Base-by-base conservation (phyloP, 2,329 filamentous ascomycete genomes). In the Diaporthe ilicicola region DNA sequence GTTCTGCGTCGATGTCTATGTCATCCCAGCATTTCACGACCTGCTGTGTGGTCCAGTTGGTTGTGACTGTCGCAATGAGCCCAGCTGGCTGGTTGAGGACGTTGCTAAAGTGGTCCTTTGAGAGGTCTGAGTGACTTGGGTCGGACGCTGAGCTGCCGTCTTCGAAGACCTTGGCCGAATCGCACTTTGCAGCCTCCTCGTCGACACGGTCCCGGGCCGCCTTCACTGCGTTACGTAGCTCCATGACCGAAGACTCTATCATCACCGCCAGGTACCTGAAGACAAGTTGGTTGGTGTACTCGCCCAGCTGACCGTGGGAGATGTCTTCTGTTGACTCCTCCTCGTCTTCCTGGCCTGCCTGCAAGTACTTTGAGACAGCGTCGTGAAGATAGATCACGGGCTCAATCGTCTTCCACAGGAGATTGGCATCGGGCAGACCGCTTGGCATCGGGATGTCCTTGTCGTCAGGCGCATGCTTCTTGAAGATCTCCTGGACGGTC, bases 1-100 rank as follows among this genome's bases (percentile, higher is more conserved):
- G 85, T 10, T 92, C 83, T 19, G 91, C 88, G 0, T 89, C 85
- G 3, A 92, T 84, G 53, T 89, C 85, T 1, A 87, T 85, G 76
- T 93, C 86, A 73, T 93, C 89, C 90, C 90, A 93, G 46, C 91
- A 91, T 76, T 90, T 91, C 32, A 93, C 84, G 34, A 93, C 82
- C 7, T 91, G 87, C 6, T 92, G 91, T 0, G 89, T 90, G 29
- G 89, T 85, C 77, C 91, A 93, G 77, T 91, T 87, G 19, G 93
- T 81, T 53, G 92, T 91, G 0, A 83, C 83, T 8, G 86, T 82
- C 9, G 86, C 88, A 27, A 90, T 85, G 19, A 84, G 82, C 3
- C 87, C 87, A 1, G 87, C 86, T 0, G 86, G 86, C 71, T 86
- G 83, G 74, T 90, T 90, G 70, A 90, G 83, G 15, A 87, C 81